phyloP scores from a whole-genome alignment of 2,329 filamentous ascomycete genomes.

The Talaromyces atroroseus region DNA sequence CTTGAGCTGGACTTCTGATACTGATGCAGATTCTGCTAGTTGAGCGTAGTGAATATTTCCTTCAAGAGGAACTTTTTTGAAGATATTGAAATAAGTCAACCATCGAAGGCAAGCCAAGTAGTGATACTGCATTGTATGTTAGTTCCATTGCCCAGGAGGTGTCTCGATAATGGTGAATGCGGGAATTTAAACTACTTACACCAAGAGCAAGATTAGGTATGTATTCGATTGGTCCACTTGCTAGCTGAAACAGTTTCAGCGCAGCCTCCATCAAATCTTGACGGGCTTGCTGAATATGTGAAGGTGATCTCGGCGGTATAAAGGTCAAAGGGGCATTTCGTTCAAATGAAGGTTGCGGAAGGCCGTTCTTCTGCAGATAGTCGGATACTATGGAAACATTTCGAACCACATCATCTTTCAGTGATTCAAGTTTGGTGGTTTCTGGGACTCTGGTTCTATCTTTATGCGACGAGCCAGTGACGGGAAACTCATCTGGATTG shows the following conservation, averaged over 20 bases:
- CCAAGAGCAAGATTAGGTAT: slow-evolving; percentile 12
- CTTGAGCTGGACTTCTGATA: slow-evolving; percentile 22
- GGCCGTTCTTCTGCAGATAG: neutral
- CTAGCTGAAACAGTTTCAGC: slow-evolving; percentile 20
- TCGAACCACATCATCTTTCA: neutral
- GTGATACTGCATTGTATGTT: slow-evolving; percentile 16
- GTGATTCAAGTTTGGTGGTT: neutral
- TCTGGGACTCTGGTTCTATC: neutral
- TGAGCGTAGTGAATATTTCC: slow-evolving; percentile 21
- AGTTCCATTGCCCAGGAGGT: neutral
- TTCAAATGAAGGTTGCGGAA: slow-evolving; percentile 10
- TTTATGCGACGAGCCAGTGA: neutral
- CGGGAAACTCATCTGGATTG: neutral
- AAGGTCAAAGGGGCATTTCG: slow-evolving; percentile 3
- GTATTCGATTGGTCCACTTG: slow-evolving; percentile 19
- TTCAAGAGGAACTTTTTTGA: slow-evolving; percentile 22
- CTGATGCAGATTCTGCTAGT: slow-evolving; percentile 20
- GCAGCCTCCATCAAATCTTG: slow-evolving; percentile 20
- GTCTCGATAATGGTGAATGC: neutral
- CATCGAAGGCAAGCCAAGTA: slow-evolving; percentile 24
- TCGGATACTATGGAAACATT: neutral
- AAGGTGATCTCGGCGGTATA: slow-evolving; percentile 10
- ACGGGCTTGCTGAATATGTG: slow-evolving; percentile 16
- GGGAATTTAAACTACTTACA: neutral
- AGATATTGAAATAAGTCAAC: slow-evolving; percentile 28